Conservation (phyloP, 2,329 filamentous ascomycete genomes). For the Fragosphaeria purpurea region DNA sequence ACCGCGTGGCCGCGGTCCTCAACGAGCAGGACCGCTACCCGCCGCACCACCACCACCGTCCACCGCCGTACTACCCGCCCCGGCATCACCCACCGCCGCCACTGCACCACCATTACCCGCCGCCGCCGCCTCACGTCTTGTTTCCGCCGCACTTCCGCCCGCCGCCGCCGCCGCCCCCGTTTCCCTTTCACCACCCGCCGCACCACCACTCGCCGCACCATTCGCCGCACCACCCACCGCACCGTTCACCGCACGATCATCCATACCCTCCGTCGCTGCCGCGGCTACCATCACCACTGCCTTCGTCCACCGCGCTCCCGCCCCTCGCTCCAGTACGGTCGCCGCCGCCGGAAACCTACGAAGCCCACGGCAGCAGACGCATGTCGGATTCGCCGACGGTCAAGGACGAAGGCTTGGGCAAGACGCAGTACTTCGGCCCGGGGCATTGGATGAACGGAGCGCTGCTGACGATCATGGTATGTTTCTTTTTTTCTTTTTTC, state of each 20-base stretch:
- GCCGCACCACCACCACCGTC: background rate
- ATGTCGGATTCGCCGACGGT: background rate
- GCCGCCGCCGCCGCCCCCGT: background rate
- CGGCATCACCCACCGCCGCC: constrained; percentile 3
- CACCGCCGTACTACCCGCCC: background rate
- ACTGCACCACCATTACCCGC: background rate
- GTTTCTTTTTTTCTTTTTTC: constrained; percentile 12
- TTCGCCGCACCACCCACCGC: background rate
- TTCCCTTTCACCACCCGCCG: background rate
- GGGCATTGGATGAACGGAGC: constrained; percentile 42
- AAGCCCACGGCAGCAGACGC: background rate
- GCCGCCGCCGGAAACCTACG: constrained; percentile 2
- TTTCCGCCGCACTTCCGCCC: constrained; percentile 2
- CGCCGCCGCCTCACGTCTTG: background rate
- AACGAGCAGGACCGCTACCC: constrained; percentile 5
- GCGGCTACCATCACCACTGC: background rate
- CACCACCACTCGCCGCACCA: background rate
- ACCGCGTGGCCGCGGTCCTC: constrained; percentile 25
- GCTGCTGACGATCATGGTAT: constrained; percentile 32
- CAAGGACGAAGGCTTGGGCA: constrained; percentile 18
- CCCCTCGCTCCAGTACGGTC: background rate
- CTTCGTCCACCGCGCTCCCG: background rate
- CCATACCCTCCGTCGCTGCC: background rate
- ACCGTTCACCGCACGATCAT: background rate
- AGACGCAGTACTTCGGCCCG: constrained; percentile 45